phyloP scores from a whole-genome alignment of 345 rosid genomes.

The Schrenkiella parvula region DNA sequence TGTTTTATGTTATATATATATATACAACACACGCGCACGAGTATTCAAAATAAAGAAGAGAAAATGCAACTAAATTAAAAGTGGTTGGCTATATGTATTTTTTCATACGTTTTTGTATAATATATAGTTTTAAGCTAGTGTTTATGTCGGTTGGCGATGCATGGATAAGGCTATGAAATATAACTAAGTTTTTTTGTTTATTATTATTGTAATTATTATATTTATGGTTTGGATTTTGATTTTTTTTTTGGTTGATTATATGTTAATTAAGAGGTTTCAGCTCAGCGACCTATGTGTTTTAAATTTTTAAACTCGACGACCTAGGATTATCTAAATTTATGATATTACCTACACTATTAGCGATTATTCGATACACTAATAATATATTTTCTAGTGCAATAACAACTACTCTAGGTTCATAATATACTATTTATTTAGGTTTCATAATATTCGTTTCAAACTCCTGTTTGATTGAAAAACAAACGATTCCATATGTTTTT shows the following conservation, averaged over 20 bases:
- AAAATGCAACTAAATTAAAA: constrained; percentile 21
- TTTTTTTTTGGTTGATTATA: neutral
- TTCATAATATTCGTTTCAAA: no score
- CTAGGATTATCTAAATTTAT: neutral
- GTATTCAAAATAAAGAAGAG: neutral
- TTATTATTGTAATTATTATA: neutral
- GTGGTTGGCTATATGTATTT: constrained; percentile 15
- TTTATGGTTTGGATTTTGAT: neutral
- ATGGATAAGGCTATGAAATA: constrained; percentile 13
- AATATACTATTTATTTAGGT: no score
- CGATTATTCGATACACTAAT: neutral
- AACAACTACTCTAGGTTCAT: neutral
- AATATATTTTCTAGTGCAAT: neutral
- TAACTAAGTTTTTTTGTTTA: neutral
- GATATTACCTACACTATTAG: neutral
- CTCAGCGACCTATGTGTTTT: neutral
- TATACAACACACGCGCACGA: neutral
- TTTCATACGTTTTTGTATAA: neutral
- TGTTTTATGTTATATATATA: neutral
- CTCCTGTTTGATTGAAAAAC: no score
- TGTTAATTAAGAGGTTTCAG: constrained; percentile 6
- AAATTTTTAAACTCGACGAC: neutral
- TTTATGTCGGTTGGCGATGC: constrained; percentile 26
- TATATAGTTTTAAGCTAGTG: constrained; percentile 7
- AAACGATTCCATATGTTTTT: no score